Evolutionary conservation across 306 rosid genomes (phyloP).

Genomic region (Argentina anserina): DNA sequence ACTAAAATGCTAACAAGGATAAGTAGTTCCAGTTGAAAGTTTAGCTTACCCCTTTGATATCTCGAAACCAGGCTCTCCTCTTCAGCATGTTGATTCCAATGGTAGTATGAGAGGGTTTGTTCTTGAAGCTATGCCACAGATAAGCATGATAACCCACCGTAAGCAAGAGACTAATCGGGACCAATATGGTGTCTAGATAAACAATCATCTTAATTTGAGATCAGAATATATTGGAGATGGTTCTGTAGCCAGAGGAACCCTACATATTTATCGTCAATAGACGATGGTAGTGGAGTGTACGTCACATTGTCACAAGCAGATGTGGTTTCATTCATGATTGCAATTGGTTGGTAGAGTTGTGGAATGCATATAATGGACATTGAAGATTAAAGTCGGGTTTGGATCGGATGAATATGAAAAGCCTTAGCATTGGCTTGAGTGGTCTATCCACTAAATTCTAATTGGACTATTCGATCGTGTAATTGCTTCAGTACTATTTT

Average conservation of each 20-base stretch:
- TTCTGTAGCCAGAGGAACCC: not conserved
- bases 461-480: not conserved
- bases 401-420: slow-evolving; percentile 16
- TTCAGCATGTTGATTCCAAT: slow-evolving; percentile 44
- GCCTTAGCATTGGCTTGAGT: slow-evolving; percentile 4
- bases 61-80: slow-evolving; percentile 54
- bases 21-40: too few species aligned
- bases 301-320: slow-evolving; percentile 21
- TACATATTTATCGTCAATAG: not conserved
- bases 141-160: slow-evolving; percentile 60
- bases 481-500: not conserved
- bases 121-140: slow-evolving; percentile 60
- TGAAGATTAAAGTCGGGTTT: slow-evolving; percentile 20
- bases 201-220: slow-evolving; percentile 24
- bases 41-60: slow-evolving; percentile 43
- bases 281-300: slow-evolving; percentile 12
- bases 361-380: slow-evolving; percentile 50
- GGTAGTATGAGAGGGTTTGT: slow-evolving; percentile 54
- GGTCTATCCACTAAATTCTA: slow-evolving; percentile 14
- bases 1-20: too few species aligned
- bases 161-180: slow-evolving; percentile 55
- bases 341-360: slow-evolving; percentile 26
- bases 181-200: slow-evolving; percentile 58
- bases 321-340: slow-evolving; percentile 10
- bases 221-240: not conserved